phyloP scores from a whole-genome alignment of 352 stramenopile genomes.

The Phytophthora cactorum region DNA sequence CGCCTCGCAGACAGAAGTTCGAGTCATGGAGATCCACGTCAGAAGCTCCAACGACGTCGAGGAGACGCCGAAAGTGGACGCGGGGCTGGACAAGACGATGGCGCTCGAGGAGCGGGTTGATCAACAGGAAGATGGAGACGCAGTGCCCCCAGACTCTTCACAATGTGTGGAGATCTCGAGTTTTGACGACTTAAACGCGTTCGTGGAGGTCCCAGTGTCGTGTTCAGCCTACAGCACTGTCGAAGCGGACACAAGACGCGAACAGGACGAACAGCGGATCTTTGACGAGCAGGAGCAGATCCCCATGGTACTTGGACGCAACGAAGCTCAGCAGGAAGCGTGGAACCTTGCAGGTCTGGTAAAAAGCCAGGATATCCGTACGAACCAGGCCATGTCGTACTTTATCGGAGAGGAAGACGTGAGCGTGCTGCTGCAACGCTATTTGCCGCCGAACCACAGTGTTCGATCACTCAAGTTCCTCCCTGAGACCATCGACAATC shows the following conservation, averaged over 20 bases:
- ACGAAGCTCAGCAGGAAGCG: conserved; percentile 78
- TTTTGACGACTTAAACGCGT: conserved; percentile 46
- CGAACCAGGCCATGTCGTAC: conserved; percentile 84
- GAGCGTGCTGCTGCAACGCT: conserved; percentile 75
- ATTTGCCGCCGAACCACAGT: conserved; percentile 75
- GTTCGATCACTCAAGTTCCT: conserved; percentile 77
- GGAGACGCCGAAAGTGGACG: conserved; percentile 17
- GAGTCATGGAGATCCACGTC: conserved; percentile 86
- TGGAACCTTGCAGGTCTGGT: conserved; percentile 77
- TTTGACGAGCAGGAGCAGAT: conserved; percentile 64
- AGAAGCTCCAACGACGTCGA: conserved; percentile 48
- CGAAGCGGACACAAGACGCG: conserved; percentile 45
- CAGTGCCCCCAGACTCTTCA: conserved; percentile 47
- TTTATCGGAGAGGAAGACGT: conserved; percentile 66
- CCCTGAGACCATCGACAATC: conserved; percentile 85
- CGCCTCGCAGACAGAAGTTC: conserved; percentile 77
- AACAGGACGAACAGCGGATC: conserved; percentile 58
- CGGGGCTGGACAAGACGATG: conserved; percentile 23
- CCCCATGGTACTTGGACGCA: conserved; percentile 68
- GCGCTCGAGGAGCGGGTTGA: conserved; percentile 11
- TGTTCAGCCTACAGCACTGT: conserved; percentile 62
- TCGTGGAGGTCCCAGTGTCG: conserved; percentile 67
- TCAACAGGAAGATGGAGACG: conserved; percentile 9
- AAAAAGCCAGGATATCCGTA: conserved; percentile 77
- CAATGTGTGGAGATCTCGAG: conserved; percentile 52